Conservation (phyloP, 306 rosid genomes). For the Vicia villosa region DNA sequence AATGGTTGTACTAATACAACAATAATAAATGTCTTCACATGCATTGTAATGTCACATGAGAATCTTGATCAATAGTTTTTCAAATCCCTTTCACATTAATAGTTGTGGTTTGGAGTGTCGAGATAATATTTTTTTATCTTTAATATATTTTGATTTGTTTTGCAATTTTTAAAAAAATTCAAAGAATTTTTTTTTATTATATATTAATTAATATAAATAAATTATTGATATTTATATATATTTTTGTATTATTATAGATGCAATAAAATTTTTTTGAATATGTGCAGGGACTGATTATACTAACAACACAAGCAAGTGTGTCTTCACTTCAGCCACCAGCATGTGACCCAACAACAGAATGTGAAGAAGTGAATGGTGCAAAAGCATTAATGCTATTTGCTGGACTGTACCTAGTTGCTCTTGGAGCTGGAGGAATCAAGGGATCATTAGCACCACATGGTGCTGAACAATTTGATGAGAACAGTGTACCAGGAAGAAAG, state of each 20-base stretch:
- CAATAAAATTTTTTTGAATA: background rate
- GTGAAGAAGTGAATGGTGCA: constrained; percentile 67
- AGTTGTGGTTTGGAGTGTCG: background rate
- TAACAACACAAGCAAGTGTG: constrained; percentile 70
- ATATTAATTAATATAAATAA: too few species aligned
- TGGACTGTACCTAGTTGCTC: constrained; percentile 84
- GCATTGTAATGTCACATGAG: background rate
- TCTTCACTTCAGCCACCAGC: constrained; percentile 63
- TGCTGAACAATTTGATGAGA: constrained; percentile 86
- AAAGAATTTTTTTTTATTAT: background rate
- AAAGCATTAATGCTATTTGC: constrained; percentile 60
- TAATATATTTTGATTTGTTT: too few species aligned
- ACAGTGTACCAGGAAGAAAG: constrained; percentile 63
- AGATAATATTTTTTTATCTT: too few species aligned
- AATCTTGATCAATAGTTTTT: background rate
- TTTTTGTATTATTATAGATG: too few species aligned
- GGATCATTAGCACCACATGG: constrained; percentile 88
- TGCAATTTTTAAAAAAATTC: too few species aligned
- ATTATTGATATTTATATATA: too few species aligned
- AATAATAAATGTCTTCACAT: constrained; percentile 7
- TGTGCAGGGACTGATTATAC: constrained; percentile 70
- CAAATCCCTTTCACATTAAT: background rate
- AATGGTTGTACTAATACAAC: background rate
- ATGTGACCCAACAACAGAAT: constrained; percentile 45
- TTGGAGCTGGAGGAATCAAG: constrained; percentile 89